Evolutionary conservation across 306 rosid genomes (phyloP).

Genomic region (Carpinus fangiana): DNA sequence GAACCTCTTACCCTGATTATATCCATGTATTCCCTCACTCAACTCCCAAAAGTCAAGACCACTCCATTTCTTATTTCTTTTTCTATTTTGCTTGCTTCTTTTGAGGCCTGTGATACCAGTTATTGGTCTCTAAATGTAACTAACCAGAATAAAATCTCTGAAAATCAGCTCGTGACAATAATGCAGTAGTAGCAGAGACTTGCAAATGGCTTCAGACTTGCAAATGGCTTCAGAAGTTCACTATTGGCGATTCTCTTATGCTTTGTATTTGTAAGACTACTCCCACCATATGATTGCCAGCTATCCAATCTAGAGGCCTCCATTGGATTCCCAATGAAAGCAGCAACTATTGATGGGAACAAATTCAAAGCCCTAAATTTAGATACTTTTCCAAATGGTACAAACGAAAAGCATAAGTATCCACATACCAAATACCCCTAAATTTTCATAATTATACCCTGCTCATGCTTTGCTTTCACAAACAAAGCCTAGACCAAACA

Average conservation of each 20-base stretch:
- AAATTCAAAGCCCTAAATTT: background rate
- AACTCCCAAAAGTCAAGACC: background rate
- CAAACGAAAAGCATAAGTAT: background rate
- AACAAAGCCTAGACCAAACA: background rate
- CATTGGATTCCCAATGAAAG: background rate
- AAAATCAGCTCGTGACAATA: no score
- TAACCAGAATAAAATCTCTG: background rate
- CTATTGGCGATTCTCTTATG: background rate
- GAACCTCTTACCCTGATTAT: background rate
- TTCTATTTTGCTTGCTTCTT: background rate
- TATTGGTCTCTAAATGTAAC: background rate
- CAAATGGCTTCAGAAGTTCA: background rate
- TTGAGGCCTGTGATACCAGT: background rate
- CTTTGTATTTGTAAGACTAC: background rate
- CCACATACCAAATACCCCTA: background rate
- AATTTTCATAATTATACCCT: no score
- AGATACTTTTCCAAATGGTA: background rate
- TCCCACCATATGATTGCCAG: background rate
- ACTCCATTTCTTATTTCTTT: background rate
- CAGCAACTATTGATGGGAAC: background rate
- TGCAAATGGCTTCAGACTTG: background rate
- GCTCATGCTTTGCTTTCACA: background rate
- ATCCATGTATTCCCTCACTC: background rate
- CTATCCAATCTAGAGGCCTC: background rate
- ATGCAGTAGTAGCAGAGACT: background rate